phyloP scores from a whole-genome alignment of 768 basidiomycete genomes.

The Aureoboletus auriporus region DNA sequence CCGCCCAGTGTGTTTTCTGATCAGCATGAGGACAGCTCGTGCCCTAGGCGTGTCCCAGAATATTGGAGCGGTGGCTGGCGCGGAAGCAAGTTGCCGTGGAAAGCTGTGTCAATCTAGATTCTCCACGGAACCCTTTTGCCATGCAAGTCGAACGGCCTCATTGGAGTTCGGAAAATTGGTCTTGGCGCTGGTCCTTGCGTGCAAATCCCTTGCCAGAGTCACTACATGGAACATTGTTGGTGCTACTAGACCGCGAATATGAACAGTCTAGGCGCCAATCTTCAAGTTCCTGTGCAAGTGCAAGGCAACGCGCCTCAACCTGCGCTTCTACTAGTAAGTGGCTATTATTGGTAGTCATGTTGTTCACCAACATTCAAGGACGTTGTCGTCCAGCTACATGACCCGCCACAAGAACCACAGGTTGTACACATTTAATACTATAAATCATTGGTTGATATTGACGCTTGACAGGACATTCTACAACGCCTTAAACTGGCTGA shows the following conservation, averaged over 20 bases:
- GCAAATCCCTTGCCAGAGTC: not conserved
- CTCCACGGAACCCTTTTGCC: not conserved
- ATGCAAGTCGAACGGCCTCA: slow-evolving; percentile 3
- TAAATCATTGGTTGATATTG: not conserved
- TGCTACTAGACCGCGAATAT: not conserved
- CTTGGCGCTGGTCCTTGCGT: not conserved
- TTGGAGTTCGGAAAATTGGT: not conserved
- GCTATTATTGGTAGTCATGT: not conserved
- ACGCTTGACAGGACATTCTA: slow-evolving; percentile 10
- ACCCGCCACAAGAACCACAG: slow-evolving; percentile 2
- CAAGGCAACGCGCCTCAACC: not conserved
- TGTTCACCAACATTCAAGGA: slow-evolving; percentile 9
- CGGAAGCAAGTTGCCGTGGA: no score
- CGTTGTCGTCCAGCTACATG: slow-evolving; percentile 1
- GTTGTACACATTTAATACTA: not conserved
- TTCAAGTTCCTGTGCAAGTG: not conserved
- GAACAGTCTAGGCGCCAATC: not conserved
- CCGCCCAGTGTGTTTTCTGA: not conserved
- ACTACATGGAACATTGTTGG: not conserved
- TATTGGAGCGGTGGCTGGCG: no score
- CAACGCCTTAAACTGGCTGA: slow-evolving; percentile 8
- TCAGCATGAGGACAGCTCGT: slow-evolving; percentile 19
- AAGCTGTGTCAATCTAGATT: not conserved
- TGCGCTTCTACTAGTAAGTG: slow-evolving; percentile 3
- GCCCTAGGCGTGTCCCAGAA: not conserved